Evolutionary conservation across 768 basidiomycete genomes (phyloP).

Genomic region (Serendipita sp.): DNA sequence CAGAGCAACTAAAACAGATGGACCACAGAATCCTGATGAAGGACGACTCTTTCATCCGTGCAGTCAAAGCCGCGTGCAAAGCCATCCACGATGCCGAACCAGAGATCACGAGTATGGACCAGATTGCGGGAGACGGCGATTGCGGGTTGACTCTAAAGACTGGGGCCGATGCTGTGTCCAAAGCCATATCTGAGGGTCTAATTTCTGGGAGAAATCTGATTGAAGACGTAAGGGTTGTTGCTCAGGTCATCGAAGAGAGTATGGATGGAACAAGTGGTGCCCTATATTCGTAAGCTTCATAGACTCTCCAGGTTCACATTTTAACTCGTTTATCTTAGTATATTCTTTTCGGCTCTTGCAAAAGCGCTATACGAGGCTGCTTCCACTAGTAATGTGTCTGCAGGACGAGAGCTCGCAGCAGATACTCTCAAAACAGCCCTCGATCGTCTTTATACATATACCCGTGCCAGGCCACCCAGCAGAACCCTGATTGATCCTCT

Average conservation of each 20-base stretch:
- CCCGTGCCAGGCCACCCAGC: conserved; percentile 73
- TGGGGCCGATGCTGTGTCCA: conserved; percentile 56
- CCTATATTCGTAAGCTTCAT: conserved; percentile 58
- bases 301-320: neutral
- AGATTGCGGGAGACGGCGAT: conserved; percentile 82
- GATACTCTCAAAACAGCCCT: conserved; percentile 41
- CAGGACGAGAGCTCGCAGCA: conserved; percentile 44
- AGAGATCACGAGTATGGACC: conserved; percentile 83
- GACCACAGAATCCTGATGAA: neutral
- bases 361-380: conserved; percentile 36
- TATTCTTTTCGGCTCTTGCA: conserved; percentile 79
- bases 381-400: conserved; percentile 18
- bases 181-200: conserved; percentile 34
- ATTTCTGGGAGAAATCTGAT: conserved; percentile 51
- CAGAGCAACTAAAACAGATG: neutral
- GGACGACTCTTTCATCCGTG: conserved; percentile 26
- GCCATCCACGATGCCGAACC: conserved; percentile 63
- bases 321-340: conserved; percentile 28
- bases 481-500: conserved; percentile 90
- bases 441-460: conserved; percentile 58
- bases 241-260: conserved; percentile 57
- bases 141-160: conserved; percentile 52
- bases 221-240: conserved; percentile 45
- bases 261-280: conserved; percentile 93
- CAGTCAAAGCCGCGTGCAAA: conserved; percentile 40